Conservation (phyloP, 176 grass and related monocot species). For the Rhynchospora tenuis region DNA sequence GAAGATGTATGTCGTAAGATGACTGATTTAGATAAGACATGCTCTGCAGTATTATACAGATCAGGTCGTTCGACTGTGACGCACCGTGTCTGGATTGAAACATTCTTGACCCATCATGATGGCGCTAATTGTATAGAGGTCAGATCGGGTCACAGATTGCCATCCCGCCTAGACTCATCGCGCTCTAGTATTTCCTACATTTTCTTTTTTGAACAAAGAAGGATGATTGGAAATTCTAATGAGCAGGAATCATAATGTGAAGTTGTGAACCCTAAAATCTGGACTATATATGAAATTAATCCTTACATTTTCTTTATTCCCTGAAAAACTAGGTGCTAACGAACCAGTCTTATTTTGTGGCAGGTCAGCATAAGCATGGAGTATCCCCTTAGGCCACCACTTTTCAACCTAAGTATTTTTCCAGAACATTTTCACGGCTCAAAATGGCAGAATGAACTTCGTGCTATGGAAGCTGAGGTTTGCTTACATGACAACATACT, state of each 20-base stretch:
- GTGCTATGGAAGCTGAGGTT: slow-evolving; percentile 95
- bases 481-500: slow-evolving; percentile 7
- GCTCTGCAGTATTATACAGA: too few relatives aligned
- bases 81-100: too few relatives aligned
- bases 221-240: not conserved
- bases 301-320: not conserved
- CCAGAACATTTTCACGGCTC: slow-evolving; percentile 34
- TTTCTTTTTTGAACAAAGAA: not conserved
- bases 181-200: not conserved
- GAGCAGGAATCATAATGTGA: not conserved
- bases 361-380: slow-evolving; percentile 85
- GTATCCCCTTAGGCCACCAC: slow-evolving; percentile 85
- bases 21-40: too few relatives aligned
- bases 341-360: not conserved
- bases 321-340: not conserved
- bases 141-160: not conserved
- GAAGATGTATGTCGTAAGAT: too few relatives aligned
- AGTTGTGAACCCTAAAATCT: not conserved
- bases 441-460: slow-evolving; percentile 77
- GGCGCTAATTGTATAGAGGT: not conserved
- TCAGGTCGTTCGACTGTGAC: too few relatives aligned
- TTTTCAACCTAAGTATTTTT: slow-evolving; percentile 50
- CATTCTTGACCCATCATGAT: not conserved
- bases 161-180: not conserved
- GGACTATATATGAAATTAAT: not conserved